Evolutionary conservation across 2,329 filamentous ascomycete species (phyloP), one percentile per base, ranked within the genome.

Genomic region (Diplodia scrobiculata): DNA sequence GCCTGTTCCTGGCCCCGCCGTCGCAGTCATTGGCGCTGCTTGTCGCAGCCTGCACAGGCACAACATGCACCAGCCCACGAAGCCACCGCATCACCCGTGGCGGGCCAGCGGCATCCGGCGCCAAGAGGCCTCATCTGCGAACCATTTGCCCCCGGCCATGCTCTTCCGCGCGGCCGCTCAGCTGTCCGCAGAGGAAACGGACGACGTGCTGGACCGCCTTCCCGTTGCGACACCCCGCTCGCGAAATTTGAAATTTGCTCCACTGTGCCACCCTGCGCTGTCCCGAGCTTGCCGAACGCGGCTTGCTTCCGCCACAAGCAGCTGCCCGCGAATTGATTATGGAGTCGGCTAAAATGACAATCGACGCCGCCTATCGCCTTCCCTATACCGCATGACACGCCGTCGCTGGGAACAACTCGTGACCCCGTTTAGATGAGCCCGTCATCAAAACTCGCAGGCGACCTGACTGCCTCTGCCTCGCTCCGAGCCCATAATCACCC

Each of bases 241-340:
- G 41, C 47, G 64, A 51, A 58, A 59, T 59, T 51, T 47, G 34
- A 53, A 29, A 32, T 25, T 25, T 25, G 53, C 53, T 65, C 64
- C 64, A 66, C 64, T 45, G 45, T 58, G 41, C 41, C 64, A 66
- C 63, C 53, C 53, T 58, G 41, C 41, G 41, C 38, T n/a, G 38
- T 5, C 38, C 63, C 63, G 63, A 63, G 60, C 60, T 48, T 53
- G 17, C 60, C 60, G 60, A 19, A 19, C 6, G 34, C 60, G 21
- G 47, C 29, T 63, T 63, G 48, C 51, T 63, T 63, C 60, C 47
- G 34, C 29, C 47, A 36, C 59, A 41, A 62, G 58, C 36, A 50
- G 38, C 19, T 36, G 36, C 45, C 45, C 45, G 45, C 59, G 59
- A 62, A 63, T 63, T 63, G 60, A 63, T 63, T 63, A 63, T 63